Conservation (phyloP, 78 protist genomes). For the Isochrysis galbana region DNA sequence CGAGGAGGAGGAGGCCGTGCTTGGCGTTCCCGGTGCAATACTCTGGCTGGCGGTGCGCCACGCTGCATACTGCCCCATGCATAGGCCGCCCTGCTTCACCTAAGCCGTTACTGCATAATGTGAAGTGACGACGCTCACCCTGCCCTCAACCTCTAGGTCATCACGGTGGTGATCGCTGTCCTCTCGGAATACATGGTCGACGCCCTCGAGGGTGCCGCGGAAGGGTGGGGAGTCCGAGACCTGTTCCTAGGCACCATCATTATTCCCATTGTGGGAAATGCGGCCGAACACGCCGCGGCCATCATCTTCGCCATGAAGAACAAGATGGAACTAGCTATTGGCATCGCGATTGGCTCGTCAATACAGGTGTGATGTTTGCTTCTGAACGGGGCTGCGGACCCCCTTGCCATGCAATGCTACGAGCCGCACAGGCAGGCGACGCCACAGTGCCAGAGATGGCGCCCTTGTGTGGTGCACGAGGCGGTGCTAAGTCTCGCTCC, state of each 20-base stretch:
- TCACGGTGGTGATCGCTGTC: slow-evolving; percentile 29
- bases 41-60: slow-evolving; percentile 19
- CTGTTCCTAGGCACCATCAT: slow-evolving; percentile 41
- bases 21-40: neutral
- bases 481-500: too few relatives aligned
- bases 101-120: too few relatives aligned
- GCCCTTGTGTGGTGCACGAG: too few relatives aligned
- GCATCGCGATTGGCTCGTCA: slow-evolving; percentile 58
- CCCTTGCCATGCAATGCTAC: too few relatives aligned
- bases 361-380: too few relatives aligned
- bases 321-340: slow-evolving; percentile 52
- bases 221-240: neutral
- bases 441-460: too few relatives aligned
- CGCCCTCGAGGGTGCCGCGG: slow-evolving; percentile 31
- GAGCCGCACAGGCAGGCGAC: too few relatives aligned
- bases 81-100: too few relatives aligned
- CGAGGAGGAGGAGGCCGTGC: slow-evolving; percentile 31
- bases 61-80: too few relatives aligned
- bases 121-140: too few relatives aligned
- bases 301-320: slow-evolving; percentile 42
- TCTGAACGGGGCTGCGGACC: too few relatives aligned
- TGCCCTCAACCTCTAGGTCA: too few relatives aligned
- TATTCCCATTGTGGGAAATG: slow-evolving; percentile 59
- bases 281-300: slow-evolving; percentile 66
- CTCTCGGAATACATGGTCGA: slow-evolving; percentile 40